Percentiles rank a stretch among this genome's conserved stretches.
Evolutionary conservation across 192 early-diverging fungal genomes (phyloP).

Genomic region (Coemansia sp.): DNA sequence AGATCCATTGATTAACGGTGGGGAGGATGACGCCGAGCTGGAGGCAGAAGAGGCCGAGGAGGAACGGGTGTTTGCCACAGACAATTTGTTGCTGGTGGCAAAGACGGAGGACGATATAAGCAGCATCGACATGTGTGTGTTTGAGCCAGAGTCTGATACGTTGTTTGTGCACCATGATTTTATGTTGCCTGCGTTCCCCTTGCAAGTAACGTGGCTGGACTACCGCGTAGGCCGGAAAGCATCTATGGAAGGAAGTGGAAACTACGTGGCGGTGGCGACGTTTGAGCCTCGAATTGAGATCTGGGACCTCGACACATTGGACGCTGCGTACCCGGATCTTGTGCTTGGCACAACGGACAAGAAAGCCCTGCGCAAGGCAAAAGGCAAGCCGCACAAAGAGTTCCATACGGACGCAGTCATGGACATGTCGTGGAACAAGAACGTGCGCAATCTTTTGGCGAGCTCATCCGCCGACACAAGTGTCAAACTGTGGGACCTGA

Average conservation of each 20-base stretch:
- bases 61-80: slow-evolving; percentile 69
- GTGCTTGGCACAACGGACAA: slow-evolving; percentile 68
- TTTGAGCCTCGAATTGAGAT: slow-evolving; percentile 98
- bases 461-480: slow-evolving; percentile 96
- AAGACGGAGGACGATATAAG: slow-evolving; percentile 98
- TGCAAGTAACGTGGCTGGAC: slow-evolving; percentile 95
- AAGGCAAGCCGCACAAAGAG: slow-evolving; percentile 62
- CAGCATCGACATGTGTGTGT: slow-evolving; percentile 91
- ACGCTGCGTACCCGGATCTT: slow-evolving; percentile 86
- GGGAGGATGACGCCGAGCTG: slow-evolving; percentile 9
- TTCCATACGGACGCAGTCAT: slow-evolving; percentile 96
- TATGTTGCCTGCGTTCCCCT: slow-evolving; percentile 93
- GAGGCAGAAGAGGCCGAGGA: slow-evolving; percentile 83
- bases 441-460: slow-evolving; percentile 70
- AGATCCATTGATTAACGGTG: slow-evolving; percentile 83
- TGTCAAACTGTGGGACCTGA: slow-evolving; percentile 97
- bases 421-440: slow-evolving; percentile 89
- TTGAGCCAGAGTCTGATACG: slow-evolving; percentile 77
- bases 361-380: slow-evolving; percentile 28
- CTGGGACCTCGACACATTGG: slow-evolving; percentile 94
- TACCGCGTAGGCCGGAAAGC: slow-evolving; percentile 76
- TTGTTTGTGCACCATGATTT: slow-evolving; percentile 98
- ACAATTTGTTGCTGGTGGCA: slow-evolving; percentile 87
- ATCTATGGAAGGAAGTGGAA: slow-evolving; percentile 58
- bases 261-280: slow-evolving; percentile 94